Evolutionary conservation across 768 basidiomycete genomes (phyloP).

Genomic region (Kondoa subrosea): DNA sequence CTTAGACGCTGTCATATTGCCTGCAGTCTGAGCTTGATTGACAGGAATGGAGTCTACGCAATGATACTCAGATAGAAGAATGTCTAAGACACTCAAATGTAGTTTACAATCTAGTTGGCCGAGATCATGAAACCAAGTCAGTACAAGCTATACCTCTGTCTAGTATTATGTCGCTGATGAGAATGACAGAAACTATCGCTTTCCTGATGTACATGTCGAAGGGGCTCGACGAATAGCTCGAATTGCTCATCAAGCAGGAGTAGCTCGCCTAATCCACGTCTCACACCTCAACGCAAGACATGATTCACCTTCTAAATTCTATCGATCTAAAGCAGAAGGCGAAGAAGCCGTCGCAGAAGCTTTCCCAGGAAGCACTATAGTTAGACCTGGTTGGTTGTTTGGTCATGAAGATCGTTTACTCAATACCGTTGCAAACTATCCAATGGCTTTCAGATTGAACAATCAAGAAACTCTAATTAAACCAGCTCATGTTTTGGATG

Average conservation of each 20-base stretch:
- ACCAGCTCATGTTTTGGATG: slow-evolving; percentile 85
- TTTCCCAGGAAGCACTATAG: slow-evolving; percentile 72
- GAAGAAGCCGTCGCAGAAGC: slow-evolving; percentile 68
- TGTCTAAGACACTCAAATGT: slow-evolving; percentile 87
- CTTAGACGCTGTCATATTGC: not conserved
- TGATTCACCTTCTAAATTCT: slow-evolving; percentile 62
- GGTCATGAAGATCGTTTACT: slow-evolving; percentile 91
- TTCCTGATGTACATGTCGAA: slow-evolving; percentile 56
- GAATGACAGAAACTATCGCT: slow-evolving; percentile 65
- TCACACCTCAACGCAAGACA: slow-evolving; percentile 83
- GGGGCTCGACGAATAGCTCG: slow-evolving; percentile 75
- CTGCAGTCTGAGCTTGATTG: too few relatives aligned
- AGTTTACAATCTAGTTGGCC: slow-evolving; percentile 86
- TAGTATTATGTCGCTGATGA: not conserved
- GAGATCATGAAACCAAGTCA: slow-evolving; percentile 90
- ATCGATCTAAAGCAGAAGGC: slow-evolving; percentile 74
- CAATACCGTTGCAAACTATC: slow-evolving; percentile 82
- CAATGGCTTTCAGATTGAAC: slow-evolving; percentile 89
- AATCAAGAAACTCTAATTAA: slow-evolving; percentile 67
- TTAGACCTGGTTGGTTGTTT: slow-evolving; percentile 67
- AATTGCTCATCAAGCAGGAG: slow-evolving; percentile 57
- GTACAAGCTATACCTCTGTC: slow-evolving; percentile 9
- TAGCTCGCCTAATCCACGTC: slow-evolving; percentile 74
- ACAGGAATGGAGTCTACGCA: slow-evolving; percentile 93
- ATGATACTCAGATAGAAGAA: slow-evolving; percentile 78